Percentiles rank a stretch among this genome's conserved stretches.
These are phyloP conservation scores for Penicillium freii DNA, from an alignment of 2,329 filamentous ascomycete species.

Conservation along the genomic window DNA sequence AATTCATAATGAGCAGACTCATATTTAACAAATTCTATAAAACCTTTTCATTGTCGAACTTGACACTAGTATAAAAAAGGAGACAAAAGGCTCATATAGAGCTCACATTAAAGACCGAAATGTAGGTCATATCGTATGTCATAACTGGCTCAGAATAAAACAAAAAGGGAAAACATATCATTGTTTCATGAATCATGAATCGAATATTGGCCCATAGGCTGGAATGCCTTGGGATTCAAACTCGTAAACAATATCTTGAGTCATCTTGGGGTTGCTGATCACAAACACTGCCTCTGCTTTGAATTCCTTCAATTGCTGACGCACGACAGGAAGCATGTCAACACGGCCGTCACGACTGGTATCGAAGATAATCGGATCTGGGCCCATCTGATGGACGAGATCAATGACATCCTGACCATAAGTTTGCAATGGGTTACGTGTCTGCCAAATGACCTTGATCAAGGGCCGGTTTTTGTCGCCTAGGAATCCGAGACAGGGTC, in stretches of 20 bases:
- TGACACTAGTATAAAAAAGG: not conserved
- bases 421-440: constrained; percentile 59
- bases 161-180: not conserved
- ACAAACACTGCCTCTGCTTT: constrained; percentile 67
- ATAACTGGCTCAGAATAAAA: not conserved
- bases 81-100: not conserved
- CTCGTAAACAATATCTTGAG: constrained; percentile 65
- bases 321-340: constrained; percentile 60
- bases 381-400: constrained; percentile 57
- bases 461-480: constrained; percentile 44
- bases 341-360: constrained; percentile 59
- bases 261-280: constrained; percentile 67
- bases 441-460: constrained; percentile 67
- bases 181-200: constrained; percentile 48
- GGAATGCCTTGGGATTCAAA: constrained; percentile 64
- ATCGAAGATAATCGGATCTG: constrained; percentile 65
- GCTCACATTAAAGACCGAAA: not conserved
- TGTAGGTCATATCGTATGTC: not conserved
- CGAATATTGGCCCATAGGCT: constrained; percentile 72
- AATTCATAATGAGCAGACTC: no score
- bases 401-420: constrained; percentile 61
- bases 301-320: constrained; percentile 48
- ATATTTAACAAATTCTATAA: not conserved
- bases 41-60: not conserved
- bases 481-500: constrained; percentile 63